phyloP scores from a whole-genome alignment of 176 grass and related monocot species.

The Echinochloa phyllopogon region DNA sequence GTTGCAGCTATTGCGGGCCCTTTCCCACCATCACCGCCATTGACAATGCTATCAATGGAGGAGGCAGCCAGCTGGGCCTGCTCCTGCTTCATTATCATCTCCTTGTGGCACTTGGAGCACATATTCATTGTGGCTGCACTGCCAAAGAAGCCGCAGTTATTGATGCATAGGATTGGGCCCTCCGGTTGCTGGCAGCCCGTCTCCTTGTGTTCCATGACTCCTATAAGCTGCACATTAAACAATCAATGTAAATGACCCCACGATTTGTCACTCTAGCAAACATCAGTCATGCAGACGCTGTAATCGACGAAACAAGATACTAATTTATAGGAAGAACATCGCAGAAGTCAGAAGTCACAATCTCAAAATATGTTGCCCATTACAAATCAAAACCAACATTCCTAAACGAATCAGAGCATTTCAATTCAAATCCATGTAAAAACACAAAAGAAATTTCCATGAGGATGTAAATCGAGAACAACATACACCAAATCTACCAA shows the following conservation, averaged over 20 bases:
- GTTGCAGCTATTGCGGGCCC: conserved; percentile 41
- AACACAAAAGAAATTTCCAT: not conserved
- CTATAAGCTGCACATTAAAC: conserved; percentile 40
- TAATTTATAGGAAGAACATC: conserved; percentile 16
- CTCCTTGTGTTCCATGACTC: conserved; percentile 89
- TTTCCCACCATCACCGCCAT: conserved; percentile 64
- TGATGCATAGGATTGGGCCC: conserved; percentile 93
- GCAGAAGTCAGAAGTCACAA: not conserved
- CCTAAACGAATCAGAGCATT: not conserved
- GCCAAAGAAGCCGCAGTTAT: conserved; percentile 98
- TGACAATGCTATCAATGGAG: conserved; percentile 85
- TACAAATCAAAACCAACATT: not conserved
- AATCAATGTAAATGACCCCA: conserved; percentile 26
- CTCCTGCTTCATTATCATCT: conserved; percentile 79
- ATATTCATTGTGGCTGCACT: conserved; percentile 89
- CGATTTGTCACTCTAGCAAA: not conserved
- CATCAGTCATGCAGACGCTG: not conserved
- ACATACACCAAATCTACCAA: not conserved
- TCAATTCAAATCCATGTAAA: conserved; percentile 33
- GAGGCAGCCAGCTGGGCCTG: conserved; percentile 79
- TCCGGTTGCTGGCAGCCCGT: conserved; percentile 87
- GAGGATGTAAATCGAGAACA: conserved; percentile 15
- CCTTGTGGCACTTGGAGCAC: conserved; percentile 99
- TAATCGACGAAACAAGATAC: conserved; percentile 30
- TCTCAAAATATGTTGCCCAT: not conserved